Conservation (phyloP, 2,329 filamentous ascomycete species). For the Phialophora macrospora region DNA sequence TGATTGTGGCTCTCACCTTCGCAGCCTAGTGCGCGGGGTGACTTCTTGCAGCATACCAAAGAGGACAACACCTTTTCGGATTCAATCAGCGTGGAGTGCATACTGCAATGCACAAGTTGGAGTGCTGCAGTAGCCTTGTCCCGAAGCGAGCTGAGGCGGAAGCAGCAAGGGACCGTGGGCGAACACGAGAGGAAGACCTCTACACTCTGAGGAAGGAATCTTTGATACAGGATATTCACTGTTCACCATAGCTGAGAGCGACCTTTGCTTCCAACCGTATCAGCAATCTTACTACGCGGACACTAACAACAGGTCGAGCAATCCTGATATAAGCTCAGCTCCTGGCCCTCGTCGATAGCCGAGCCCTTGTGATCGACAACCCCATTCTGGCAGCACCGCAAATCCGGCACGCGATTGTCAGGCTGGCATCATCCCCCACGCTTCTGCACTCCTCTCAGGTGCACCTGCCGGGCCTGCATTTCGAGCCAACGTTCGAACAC, state of each 20-base stretch:
- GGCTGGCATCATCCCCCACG: constrained; percentile 2
- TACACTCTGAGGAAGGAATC: not conserved
- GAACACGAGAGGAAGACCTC: constrained; percentile 1
- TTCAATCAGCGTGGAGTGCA: not conserved
- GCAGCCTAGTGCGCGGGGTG: not conserved
- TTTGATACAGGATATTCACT: not conserved
- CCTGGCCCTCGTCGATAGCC: not conserved
- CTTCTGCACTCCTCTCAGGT: not conserved
- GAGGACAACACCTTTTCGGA: constrained; percentile 2
- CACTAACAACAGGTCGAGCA: not conserved
- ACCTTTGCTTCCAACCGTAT: not conserved
- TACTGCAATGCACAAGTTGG: constrained; percentile 1
- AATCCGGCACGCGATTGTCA: constrained; percentile 1
- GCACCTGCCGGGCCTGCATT: constrained; percentile 2
- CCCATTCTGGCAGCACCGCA: not conserved
- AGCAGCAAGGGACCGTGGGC: constrained; percentile 4
- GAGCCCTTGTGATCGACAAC: constrained; percentile 6
- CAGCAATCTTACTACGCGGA: not conserved
- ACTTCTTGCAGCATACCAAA: not conserved
- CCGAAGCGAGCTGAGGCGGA: constrained; percentile 4
- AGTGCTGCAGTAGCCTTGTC: constrained; percentile 15
- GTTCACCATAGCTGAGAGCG: not conserved
- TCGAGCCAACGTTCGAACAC: not conserved
- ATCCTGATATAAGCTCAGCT: not conserved
- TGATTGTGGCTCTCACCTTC: not conserved